Base-by-base conservation (phyloP, 164 flowering plant species). In the Magnolia changhungtana region DNA sequence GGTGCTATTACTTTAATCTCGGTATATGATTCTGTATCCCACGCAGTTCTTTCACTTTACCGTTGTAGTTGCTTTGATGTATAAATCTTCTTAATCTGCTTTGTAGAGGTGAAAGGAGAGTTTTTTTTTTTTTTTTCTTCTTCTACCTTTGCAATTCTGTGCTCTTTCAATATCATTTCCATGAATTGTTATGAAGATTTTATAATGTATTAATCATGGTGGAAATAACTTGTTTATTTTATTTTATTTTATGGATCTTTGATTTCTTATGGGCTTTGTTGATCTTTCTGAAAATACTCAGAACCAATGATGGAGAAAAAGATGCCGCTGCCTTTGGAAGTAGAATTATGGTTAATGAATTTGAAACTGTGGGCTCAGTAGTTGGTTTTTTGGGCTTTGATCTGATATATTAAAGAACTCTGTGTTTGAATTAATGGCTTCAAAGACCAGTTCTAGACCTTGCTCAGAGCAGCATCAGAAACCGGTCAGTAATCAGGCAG, bases 341-440 rank as follows among this genome's bases (percentile, higher is more conserved):
- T 16, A 20, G n/a, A 68, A 16, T 68, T 37, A 19, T 11, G 71
- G 71, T 4, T 68, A 14, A 37, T 76, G 69, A 29, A 45, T 61
- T 71, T 76, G 73, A 68, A 45, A 37, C 66, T 69, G 68, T 50
- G 61, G 69, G 70, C 11, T 63, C 67, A 73, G 76, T 73, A 19
- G 67, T 81, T 79, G 80, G 31, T 63, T 78, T 74, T 29, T 68
- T 20, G 16, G 13, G 18, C 55, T 76, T 67, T 24, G 74, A 63
- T 75, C 67, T 79, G 77, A 72, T 76, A 52, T 69, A 24, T 21
- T 6, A 67, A 59, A 59, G 29, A 24, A 10, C 19, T 69, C 58
- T 63, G 21, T 78, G n/a, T 27, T 45, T 78, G 16, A 14, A 71
- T 73, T 69, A 51, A 89, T 89, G 91, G 89, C 88, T 74, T 82